Evolutionary conservation across 352 stramenopile genomes (phyloP).

Genomic region (Globisporangium middletonii): DNA sequence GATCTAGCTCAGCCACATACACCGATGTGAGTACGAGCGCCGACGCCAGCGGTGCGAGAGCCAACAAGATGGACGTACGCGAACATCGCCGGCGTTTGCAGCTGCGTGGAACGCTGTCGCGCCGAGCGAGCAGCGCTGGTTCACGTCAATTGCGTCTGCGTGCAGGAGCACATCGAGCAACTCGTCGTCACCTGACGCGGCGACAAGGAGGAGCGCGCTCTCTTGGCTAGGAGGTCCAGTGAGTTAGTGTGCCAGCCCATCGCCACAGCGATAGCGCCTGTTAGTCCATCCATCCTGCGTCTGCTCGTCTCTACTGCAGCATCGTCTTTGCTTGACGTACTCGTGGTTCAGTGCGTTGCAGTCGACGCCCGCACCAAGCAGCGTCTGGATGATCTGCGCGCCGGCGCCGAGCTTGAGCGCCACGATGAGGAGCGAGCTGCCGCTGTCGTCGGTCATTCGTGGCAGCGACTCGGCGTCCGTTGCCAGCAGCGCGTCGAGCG

Average conservation of each 20-base stretch:
- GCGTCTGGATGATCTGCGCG: constrained; percentile 14
- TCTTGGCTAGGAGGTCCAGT: constrained; percentile 25
- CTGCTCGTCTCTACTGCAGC: too few species aligned
- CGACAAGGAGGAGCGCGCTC: constrained; percentile 43
- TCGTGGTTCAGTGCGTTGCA: constrained; percentile 46
- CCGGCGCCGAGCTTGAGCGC: constrained; percentile 32
- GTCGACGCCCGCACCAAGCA: constrained; percentile 36
- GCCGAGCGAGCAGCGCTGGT: constrained; percentile 38
- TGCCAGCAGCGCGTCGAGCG: constrained; percentile 16
- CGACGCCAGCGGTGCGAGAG: not conserved
- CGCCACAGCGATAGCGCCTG: not conserved
- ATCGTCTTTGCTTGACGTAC: constrained; percentile 18
- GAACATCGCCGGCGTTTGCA: constrained; percentile 46
- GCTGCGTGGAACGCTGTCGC: constrained; percentile 53
- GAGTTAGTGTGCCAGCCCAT: not conserved
- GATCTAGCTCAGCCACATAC: constrained; percentile 9
- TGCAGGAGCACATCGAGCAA: constrained; percentile 24
- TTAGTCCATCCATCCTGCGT: too few species aligned
- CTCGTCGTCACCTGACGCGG: constrained; percentile 39
- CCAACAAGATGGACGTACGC: constrained; percentile 10
- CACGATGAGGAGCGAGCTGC: constrained; percentile 47
- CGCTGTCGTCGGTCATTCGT: constrained; percentile 24
- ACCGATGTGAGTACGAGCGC: not conserved
- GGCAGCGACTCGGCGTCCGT: not conserved
- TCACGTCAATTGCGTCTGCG: constrained; percentile 22